Evolutionary conservation across 257 asterid species (phyloP), one percentile per base, ranked within the genome.

Genomic region (Plantago ovata): DNA sequence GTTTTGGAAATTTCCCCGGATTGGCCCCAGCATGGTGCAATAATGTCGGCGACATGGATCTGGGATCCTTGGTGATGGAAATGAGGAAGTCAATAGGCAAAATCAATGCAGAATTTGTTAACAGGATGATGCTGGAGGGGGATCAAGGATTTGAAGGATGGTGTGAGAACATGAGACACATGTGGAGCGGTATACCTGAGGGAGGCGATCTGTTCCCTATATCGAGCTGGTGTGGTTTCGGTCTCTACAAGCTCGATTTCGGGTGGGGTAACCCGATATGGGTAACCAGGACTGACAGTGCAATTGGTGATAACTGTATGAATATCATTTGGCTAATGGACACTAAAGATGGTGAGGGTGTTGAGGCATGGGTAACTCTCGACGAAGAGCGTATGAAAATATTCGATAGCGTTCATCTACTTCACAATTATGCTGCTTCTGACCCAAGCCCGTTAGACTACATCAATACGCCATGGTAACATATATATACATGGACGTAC

Each of bases 351-450:
- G 71, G 71, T 1, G 74, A 64, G 12, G 78, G 71, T 6, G 16
- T 73, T 0, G 75, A 73, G 13, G 78, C 71, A 1, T 72, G 78
- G 74, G 58, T 68, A 32, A 41, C 28, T 38, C 59, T 67, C 13
- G 74, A 68, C 0, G 57, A 68, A 4, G 22, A 54, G 15, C 60
- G 58, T 10, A 60, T 72, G 60, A 3, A 13, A 0, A 55, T 51
- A 2, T 72, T 73, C 15, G 59, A 73, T 0, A n/a, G 43, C 2
- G 11, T n/a, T 16, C 38, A 32, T n/a, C 61, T 61, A 19, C 48
- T 70, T 10, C 24, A 23, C 1, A 24, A 36, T 22, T 13, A 58
- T 38, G 71, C 60, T 11, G 13, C 10, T 10, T 10, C 9, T 2
- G 54, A 62, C 33, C 59, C 59, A 8, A 49, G 59, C n/a, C 67